Evolutionary conservation across 495 filamentous ascomycete genomes (phyloP).

Genomic region (Penicillium manginii): DNA sequence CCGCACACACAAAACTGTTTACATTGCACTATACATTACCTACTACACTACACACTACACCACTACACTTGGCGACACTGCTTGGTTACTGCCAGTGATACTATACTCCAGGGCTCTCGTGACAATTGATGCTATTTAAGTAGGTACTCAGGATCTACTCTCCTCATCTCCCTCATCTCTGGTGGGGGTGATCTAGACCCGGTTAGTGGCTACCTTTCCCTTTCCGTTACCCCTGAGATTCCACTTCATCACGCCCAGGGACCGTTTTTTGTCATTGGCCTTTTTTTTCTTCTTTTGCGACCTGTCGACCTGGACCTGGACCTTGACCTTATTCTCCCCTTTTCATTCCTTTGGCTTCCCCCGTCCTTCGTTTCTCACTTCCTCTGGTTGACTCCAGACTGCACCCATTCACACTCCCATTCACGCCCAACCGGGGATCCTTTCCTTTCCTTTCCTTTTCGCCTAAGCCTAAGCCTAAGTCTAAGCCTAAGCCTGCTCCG

Average conservation of each 20-base stretch:
- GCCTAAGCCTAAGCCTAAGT: conserved; percentile 18
- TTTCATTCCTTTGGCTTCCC: conserved; percentile 12
- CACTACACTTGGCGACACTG: too few relatives aligned
- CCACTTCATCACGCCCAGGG: not conserved
- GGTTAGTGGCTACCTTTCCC: conserved; percentile 3
- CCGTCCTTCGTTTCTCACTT: conserved; percentile 7
- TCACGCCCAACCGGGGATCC: conserved; percentile 2
- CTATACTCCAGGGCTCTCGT: too few relatives aligned
- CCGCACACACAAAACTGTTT: conserved; percentile 3
- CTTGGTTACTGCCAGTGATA: not conserved
- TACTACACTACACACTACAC: not conserved
- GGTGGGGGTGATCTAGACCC: not conserved
- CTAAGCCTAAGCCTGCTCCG: conserved; percentile 25
- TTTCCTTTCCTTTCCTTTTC: conserved; percentile 11
- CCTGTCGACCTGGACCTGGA: not conserved
- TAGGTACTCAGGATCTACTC: too few relatives aligned
- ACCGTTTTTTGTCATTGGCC: conserved; percentile 16
- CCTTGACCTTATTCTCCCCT: not conserved
- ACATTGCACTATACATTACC: not conserved
- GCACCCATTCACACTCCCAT: not conserved
- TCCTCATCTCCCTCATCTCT: not conserved
- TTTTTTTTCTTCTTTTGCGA: conserved; percentile 18
- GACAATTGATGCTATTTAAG: too few relatives aligned
- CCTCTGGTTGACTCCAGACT: conserved; percentile 7
- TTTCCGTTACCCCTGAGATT: conserved; percentile 8